Conservation (phyloP, 768 basidiomycete genomes). For the Suillus clintonianus region DNA sequence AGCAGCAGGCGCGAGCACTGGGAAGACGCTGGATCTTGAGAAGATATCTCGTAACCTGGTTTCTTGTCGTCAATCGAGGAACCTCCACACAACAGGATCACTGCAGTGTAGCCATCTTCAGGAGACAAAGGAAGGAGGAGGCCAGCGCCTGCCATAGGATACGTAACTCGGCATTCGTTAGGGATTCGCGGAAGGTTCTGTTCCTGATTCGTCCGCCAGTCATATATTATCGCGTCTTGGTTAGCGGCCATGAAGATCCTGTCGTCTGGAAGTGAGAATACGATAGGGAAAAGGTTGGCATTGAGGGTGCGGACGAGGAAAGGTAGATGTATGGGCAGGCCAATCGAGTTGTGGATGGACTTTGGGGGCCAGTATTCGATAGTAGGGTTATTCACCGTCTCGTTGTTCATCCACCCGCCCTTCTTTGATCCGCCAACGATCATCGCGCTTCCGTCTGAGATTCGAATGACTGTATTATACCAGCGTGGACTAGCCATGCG, state of each 20-base stretch:
- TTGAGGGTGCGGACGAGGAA: constrained; percentile 74
- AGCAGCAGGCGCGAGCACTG: constrained; percentile 75
- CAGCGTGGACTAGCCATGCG: constrained; percentile 80
- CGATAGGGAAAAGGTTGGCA: constrained; percentile 83
- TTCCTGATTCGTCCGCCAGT: constrained; percentile 69
- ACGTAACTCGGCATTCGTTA: constrained; percentile 78
- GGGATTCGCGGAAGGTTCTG: constrained; percentile 65
- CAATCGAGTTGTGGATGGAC: constrained; percentile 63
- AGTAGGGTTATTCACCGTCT: constrained; percentile 78
- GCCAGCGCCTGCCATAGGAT: constrained; percentile 79
- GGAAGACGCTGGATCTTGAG: constrained; percentile 69
- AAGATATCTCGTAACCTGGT: constrained; percentile 63
- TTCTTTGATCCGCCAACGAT: constrained; percentile 80
- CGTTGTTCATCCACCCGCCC: constrained; percentile 87
- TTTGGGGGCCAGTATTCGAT: constrained; percentile 85
- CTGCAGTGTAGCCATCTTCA: constrained; percentile 61
- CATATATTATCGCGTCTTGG: constrained; percentile 76
- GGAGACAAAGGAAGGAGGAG: constrained; percentile 72
- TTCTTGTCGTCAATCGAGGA: constrained; percentile 63
- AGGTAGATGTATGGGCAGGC: constrained; percentile 60
- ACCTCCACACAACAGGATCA: constrained; percentile 78
- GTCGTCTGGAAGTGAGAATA: constrained; percentile 70
- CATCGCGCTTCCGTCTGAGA: constrained; percentile 79
- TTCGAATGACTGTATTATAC: constrained; percentile 74
- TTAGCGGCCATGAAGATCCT: constrained; percentile 78